Evolutionary conservation across 495 filamentous ascomycete genomes (phyloP).

Genomic region (Alectoria sarmentosa): DNA sequence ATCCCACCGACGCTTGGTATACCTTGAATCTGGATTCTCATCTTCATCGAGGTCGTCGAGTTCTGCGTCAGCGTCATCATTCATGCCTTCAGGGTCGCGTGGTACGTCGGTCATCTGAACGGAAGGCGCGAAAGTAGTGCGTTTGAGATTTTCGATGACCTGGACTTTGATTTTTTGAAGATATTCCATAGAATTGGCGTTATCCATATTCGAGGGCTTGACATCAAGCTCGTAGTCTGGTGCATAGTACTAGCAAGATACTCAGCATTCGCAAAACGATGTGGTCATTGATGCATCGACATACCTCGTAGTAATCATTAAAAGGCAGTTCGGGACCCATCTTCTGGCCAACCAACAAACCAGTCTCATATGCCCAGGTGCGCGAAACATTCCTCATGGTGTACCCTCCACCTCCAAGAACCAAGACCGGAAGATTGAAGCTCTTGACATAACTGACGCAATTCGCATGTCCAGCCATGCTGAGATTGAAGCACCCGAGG

Average conservation of each 20-base stretch:
- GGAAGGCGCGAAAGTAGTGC: constrained; percentile 80
- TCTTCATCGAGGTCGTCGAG: constrained; percentile 88
- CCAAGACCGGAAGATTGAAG: constrained; percentile 83
- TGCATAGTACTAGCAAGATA: constrained; percentile 71
- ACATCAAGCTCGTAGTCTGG: constrained; percentile 96
- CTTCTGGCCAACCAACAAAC: constrained; percentile 73
- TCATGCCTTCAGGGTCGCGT: constrained; percentile 60
- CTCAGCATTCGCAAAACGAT: no score
- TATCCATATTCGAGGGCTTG: constrained; percentile 96
- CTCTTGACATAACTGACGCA: constrained; percentile 93
- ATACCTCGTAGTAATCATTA: constrained; percentile 97
- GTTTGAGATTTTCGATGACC: constrained; percentile 87
- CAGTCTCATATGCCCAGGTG: constrained; percentile 96
- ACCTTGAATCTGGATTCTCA: constrained; percentile 75
- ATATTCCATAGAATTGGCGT: constrained; percentile 91
- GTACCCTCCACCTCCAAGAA: constrained; percentile 93
- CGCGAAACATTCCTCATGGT: constrained; percentile 98
- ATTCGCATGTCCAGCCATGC: constrained; percentile 95
- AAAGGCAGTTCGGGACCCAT: constrained; percentile 82
- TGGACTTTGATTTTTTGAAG: constrained; percentile 90
- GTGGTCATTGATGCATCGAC: constrained; percentile 20
- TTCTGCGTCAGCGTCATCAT: constrained; percentile 82
- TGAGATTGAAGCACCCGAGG: constrained; percentile 95
- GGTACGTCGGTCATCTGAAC: constrained; percentile 97
- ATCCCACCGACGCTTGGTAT: constrained; percentile 80